Evolutionary conservation across 208 protist species (phyloP).

Genomic region (Sergeia podlipaevii): DNA sequence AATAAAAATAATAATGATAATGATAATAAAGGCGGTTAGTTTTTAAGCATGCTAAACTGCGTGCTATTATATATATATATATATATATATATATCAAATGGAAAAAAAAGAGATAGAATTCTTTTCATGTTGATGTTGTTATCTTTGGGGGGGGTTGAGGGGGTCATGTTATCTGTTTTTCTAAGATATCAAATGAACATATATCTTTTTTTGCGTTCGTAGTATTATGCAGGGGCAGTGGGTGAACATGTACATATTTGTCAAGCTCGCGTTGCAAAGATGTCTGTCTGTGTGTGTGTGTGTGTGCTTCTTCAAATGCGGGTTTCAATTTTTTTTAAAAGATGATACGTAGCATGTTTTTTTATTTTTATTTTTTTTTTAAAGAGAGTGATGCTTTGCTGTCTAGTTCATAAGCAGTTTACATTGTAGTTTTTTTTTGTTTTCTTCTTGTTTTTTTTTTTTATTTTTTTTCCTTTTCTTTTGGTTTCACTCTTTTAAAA

Average conservation of each 20-base stretch:
- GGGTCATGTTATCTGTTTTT: not conserved
- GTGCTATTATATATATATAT: no score
- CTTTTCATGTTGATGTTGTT: not conserved
- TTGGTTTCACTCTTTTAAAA: not conserved
- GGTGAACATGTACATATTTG: slow-evolving; percentile 13
- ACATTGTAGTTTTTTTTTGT: slow-evolving; percentile 9
- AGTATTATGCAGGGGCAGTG: not conserved
- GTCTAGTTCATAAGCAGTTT: not conserved
- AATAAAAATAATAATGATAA: no score
- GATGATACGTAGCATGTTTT: slow-evolving; percentile 1
- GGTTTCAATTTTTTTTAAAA: not conserved
- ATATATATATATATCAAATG: no score
- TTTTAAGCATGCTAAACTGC: no score
- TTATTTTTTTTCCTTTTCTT: slow-evolving; percentile 2
- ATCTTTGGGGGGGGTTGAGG: not conserved
- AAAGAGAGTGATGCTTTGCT: slow-evolving; percentile 4
- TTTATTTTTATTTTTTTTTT: slow-evolving; percentile 7
- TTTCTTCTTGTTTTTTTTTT: not conserved
- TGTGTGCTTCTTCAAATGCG: not conserved
- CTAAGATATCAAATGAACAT: not conserved
- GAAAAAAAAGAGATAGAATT: no score
- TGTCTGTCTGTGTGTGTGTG: not conserved
- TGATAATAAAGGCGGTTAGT: no score
- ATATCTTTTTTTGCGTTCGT: slow-evolving; percentile 8
- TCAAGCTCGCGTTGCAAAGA: slow-evolving; percentile 6